A percentile compares a stretch with the other conserved stretches of the same genome.
phyloP scores from a whole-genome alignment of 2,329 filamentous ascomycete species.

The Tolypocladium ophioglossoides region DNA sequence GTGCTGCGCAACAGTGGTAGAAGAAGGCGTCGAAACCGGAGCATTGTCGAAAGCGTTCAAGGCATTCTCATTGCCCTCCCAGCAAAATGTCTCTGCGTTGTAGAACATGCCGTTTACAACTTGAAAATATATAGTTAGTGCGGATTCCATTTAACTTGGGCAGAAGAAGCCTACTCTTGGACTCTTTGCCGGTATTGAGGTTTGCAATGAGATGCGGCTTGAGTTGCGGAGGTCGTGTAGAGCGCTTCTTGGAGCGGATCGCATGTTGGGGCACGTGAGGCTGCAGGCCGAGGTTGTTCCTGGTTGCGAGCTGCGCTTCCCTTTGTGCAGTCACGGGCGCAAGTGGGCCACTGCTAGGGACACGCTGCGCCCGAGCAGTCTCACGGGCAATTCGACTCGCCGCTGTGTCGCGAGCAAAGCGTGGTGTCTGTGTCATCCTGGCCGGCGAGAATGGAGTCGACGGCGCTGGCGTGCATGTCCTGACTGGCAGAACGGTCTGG shows the following conservation, averaged over 20 bases:
- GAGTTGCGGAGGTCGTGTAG: constrained; percentile 48
- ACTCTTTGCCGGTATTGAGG: constrained; percentile 60
- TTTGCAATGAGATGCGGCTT: constrained; percentile 89
- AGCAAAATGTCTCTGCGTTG: constrained; percentile 74
- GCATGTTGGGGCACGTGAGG: constrained; percentile 26
- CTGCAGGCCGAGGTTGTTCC: constrained; percentile 35
- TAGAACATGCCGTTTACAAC: constrained; percentile 94
- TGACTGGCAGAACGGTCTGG: constrained; percentile 43
- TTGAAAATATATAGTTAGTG: constrained; percentile 27
- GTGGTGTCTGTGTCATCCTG: constrained; percentile 42
- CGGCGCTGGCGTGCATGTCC: constrained; percentile 42
- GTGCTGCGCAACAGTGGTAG: constrained; percentile 24
- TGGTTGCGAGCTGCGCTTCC: constrained; percentile 40
- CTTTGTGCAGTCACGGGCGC: constrained; percentile 45
- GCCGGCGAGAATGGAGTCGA: constrained; percentile 47
- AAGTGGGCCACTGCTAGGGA: constrained; percentile 41
- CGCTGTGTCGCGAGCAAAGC: constrained; percentile 54
- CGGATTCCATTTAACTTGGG: neutral
- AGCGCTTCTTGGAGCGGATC: constrained; percentile 44
- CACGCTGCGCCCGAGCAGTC: constrained; percentile 48
- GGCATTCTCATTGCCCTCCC: constrained; percentile 94
- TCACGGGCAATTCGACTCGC: constrained; percentile 56
- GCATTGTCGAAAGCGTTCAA: constrained; percentile 65
- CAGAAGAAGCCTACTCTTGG: constrained; percentile 57
- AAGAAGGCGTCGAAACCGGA: constrained; percentile 43